These are phyloP conservation scores for Erigeron canadensis DNA, from an alignment of 129 eudicot species.

Conservation along the genomic window DNA sequence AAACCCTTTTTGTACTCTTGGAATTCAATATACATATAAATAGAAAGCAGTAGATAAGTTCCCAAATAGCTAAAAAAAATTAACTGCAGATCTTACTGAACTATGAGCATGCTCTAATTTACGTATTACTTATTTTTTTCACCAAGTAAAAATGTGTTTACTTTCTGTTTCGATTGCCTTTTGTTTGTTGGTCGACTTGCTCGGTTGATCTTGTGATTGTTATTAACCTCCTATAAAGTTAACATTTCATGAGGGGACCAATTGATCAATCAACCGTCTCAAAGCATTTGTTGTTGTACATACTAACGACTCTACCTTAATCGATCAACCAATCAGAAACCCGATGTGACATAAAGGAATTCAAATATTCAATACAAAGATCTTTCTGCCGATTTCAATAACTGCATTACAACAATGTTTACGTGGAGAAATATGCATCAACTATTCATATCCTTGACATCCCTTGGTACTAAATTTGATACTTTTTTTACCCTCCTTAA, in stretches of 20 bases:
- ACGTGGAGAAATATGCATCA: constrained; percentile 5
- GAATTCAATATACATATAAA: background rate
- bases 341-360: constrained; percentile 2
- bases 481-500: background rate
- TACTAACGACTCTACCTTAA: background rate
- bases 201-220: too few relatives aligned
- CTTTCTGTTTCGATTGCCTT: too few relatives aligned
- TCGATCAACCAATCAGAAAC: constrained; percentile 12
- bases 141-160: too few relatives aligned
- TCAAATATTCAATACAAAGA: background rate
- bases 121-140: too few relatives aligned
- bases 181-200: too few relatives aligned
- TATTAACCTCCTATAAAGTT: background rate
- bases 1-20: constrained; percentile 19
- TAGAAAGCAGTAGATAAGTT: background rate
- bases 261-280: constrained; percentile 5
- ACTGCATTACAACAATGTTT: background rate
- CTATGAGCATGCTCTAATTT: too few relatives aligned
- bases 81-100: background rate
- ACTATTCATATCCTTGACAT: background rate
- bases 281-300: constrained; percentile 8
- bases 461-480: background rate
- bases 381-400: background rate
- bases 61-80: background rate
- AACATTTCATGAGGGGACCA: background rate